These are phyloP conservation scores for Phytophthora citrophthora DNA, from an alignment of 352 stramenopile species.

Conservation along the genomic window DNA sequence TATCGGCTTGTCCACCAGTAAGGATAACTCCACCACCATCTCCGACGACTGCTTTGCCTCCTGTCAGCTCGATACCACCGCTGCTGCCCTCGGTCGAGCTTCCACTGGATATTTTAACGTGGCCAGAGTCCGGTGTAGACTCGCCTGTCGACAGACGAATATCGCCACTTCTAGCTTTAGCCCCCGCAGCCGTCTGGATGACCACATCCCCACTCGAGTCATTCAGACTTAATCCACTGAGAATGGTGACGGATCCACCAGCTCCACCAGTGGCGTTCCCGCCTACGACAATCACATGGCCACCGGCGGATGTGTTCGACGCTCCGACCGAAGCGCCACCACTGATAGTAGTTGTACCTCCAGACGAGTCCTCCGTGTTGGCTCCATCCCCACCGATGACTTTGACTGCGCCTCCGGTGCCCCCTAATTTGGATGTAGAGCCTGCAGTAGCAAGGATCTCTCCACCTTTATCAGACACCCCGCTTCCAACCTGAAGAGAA, in stretches of 20 bases:
- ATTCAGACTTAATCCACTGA: constrained; percentile 50
- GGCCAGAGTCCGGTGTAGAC: constrained; percentile 38
- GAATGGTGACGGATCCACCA: constrained; percentile 53
- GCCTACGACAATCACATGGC: constrained; percentile 43
- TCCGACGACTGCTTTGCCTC: constrained; percentile 43
- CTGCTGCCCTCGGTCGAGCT: constrained; percentile 47
- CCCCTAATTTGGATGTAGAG: constrained; percentile 38
- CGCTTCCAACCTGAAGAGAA: constrained; percentile 42
- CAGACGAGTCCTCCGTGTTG: constrained; percentile 43
- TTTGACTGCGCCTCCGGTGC: constrained; percentile 34
- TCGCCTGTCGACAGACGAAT: constrained; percentile 47
- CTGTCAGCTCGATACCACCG: constrained; percentile 56
- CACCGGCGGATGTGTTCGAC: constrained; percentile 45
- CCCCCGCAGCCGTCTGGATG: constrained; percentile 34
- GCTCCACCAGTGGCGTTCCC: constrained; percentile 48
- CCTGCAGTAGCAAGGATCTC: constrained; percentile 37
- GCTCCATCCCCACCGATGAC: constrained; percentile 28
- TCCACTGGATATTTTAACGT: constrained; percentile 59
- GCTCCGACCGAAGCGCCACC: constrained; percentile 48
- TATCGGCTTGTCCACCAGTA: constrained; percentile 47
- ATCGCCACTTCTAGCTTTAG: constrained; percentile 31
- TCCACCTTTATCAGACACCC: constrained; percentile 34
- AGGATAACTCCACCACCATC: constrained; percentile 57
- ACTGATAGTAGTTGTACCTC: constrained; percentile 49
- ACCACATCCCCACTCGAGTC: constrained; percentile 43